phyloP scores from a whole-genome alignment of 805 yeast species.

The Starmerella scarabaei region DNA sequence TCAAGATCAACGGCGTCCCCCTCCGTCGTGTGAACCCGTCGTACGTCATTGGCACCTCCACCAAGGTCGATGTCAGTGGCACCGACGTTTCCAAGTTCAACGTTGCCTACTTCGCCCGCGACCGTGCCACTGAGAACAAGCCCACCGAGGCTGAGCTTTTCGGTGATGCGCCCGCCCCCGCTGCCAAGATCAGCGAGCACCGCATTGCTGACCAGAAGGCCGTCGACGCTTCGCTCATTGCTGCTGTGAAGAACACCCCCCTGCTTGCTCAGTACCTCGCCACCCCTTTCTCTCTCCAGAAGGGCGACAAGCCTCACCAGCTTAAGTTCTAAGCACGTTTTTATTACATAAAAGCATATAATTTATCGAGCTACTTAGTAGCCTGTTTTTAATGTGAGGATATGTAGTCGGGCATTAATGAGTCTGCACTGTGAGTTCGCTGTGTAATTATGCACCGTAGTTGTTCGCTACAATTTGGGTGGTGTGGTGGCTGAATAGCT shows the following conservation, averaged over 20 bases:
- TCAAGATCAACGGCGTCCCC: slow-evolving; percentile 99
- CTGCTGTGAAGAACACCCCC: slow-evolving; percentile 95
- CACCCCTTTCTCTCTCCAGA: slow-evolving; percentile 88
- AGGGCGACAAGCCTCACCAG: slow-evolving; percentile 97
- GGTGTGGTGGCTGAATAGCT: too few species aligned
- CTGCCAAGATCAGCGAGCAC: slow-evolving; percentile 81
- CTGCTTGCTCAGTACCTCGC: slow-evolving; percentile 93
- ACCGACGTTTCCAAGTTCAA: slow-evolving; percentile 74
- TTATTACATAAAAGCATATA: slow-evolving; percentile 4
- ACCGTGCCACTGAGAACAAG: slow-evolving; percentile 67
- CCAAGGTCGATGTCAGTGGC: slow-evolving; percentile 66
- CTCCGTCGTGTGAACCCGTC: slow-evolving; percentile 97
- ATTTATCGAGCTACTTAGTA: too few species aligned
- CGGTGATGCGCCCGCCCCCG: slow-evolving; percentile 63
- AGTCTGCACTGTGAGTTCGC: too few species aligned
- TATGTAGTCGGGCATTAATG: too few species aligned
- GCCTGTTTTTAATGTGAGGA: too few species aligned
- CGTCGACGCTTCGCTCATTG: slow-evolving; percentile 82
- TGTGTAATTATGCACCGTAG: too few species aligned
- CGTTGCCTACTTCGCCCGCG: slow-evolving; percentile 93
- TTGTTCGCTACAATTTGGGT: too few species aligned
- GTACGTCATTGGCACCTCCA: slow-evolving; percentile 97
- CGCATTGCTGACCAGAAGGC: slow-evolving; percentile 94
- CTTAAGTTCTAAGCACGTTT: slow-evolving; percentile 66
- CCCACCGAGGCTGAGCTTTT: slow-evolving; percentile 79